phyloP scores from a whole-genome alignment of 305 asterid genomes.

The Fraxinus platypoda region DNA sequence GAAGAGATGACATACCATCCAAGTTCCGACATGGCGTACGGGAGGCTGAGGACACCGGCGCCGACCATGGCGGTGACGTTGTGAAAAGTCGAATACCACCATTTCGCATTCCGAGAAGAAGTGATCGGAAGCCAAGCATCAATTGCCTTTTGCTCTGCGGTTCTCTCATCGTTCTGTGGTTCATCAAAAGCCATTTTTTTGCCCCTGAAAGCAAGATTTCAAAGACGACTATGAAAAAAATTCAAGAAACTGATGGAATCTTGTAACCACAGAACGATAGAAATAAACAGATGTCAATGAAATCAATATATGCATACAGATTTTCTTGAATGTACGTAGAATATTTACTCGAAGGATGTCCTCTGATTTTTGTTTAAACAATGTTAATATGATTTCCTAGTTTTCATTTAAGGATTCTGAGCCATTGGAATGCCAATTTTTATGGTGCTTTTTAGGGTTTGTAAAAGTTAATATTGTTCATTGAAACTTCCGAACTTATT shows the following conservation, averaged over 20 bases:
- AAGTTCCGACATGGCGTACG: slow-evolving; percentile 62
- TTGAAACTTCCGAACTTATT: background rate
- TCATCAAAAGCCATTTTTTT: background rate
- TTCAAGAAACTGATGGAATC: background rate
- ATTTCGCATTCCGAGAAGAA: slow-evolving; percentile 48
- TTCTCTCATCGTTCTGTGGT: slow-evolving; percentile 8
- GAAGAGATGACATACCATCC: slow-evolving; percentile 51
- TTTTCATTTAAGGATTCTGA: background rate
- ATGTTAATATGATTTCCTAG: background rate
- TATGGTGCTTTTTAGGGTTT: background rate
- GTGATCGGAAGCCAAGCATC: slow-evolving; percentile 72
- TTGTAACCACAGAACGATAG: background rate
- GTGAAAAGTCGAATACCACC: slow-evolving; percentile 75
- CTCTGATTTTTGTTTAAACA: background rate
- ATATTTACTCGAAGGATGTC: background rate
- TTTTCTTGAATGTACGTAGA: background rate
- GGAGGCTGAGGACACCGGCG: slow-evolving; percentile 77
- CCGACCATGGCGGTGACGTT: slow-evolving; percentile 87
- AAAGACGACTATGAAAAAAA: background rate
- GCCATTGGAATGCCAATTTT: background rate
- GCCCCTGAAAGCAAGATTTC: background rate
- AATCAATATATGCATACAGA: background rate
- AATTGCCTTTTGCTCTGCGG: slow-evolving; percentile 39
- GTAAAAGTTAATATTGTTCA: background rate
- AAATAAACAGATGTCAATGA: background rate